A percentile compares a stretch with the other conserved stretches of the same genome.
Evolutionary conservation across 805 yeast genomes (phyloP).

Genomic region (Schwanniomyces polymorphus): DNA sequence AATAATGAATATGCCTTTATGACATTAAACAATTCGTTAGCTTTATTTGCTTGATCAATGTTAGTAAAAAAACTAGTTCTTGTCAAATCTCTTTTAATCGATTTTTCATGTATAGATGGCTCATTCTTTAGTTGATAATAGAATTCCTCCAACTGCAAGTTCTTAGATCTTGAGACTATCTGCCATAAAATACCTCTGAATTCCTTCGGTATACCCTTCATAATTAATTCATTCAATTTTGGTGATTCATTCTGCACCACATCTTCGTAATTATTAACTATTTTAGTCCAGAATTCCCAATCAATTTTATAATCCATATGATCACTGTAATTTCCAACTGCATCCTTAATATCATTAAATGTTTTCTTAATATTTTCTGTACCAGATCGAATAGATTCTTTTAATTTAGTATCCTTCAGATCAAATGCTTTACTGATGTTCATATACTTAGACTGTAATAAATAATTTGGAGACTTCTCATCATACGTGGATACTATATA

Average conservation of each 20-base stretch:
- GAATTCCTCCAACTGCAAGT: conserved; percentile 58
- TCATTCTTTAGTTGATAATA: conserved; percentile 51
- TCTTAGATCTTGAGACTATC: conserved; percentile 76
- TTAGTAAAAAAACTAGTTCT: conserved; percentile 80
- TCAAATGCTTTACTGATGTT: conserved; percentile 54
- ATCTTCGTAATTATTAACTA: conserved; percentile 72
- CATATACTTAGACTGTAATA: conserved; percentile 59
- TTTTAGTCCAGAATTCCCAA: conserved; percentile 87
- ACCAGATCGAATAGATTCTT: conserved; percentile 43
- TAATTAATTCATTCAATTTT: conserved; percentile 58
- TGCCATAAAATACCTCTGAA: conserved; percentile 94
- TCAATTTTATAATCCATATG: conserved; percentile 44
- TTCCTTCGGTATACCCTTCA: conserved; percentile 80
- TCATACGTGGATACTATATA: conserved; percentile 18
- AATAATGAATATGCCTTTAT: conserved; percentile 81
- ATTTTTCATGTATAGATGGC: conserved; percentile 65
- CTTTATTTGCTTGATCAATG: conserved; percentile 53
- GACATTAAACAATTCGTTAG: conserved; percentile 67
- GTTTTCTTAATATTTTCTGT: conserved; percentile 38
- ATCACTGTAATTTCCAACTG: conserved; percentile 45
- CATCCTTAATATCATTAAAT: conserved; percentile 49
- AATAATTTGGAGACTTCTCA: conserved; percentile 37
- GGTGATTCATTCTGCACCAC: conserved; percentile 65
- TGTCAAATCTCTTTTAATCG: conserved; percentile 77
- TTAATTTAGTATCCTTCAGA: conserved; percentile 49